These are phyloP conservation scores for Larix kaempferi DNA, from an alignment of 75 land plant species.

Conservation along the genomic window DNA sequence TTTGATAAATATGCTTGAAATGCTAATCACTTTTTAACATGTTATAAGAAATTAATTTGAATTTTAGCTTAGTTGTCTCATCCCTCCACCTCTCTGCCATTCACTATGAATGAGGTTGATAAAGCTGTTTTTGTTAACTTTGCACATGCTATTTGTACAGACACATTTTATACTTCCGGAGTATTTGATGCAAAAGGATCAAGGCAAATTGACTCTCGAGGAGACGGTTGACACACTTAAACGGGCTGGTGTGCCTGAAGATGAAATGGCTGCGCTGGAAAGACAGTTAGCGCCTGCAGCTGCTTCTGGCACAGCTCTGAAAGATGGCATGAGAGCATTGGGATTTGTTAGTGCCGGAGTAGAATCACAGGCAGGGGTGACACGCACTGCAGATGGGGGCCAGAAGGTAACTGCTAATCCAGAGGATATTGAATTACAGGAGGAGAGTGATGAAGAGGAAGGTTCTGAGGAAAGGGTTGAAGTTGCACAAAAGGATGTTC, in stretches of 20 bases:
- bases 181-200: constrained; percentile 82
- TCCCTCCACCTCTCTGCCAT: neutral
- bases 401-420: constrained; percentile 28
- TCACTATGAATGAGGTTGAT: neutral
- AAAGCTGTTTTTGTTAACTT: constrained; percentile 7
- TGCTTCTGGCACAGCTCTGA: constrained; percentile 7
- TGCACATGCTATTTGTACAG: constrained; percentile 31
- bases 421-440: constrained; percentile 71
- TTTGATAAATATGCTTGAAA: too few relatives aligned
- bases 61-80: neutral
- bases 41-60: neutral
- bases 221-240: constrained; percentile 73
- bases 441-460: constrained; percentile 54
- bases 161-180: constrained; percentile 92
- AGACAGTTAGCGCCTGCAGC: constrained; percentile 63
- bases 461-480: constrained; percentile 46
- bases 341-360: constrained; percentile 82
- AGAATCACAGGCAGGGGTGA: constrained; percentile 23
- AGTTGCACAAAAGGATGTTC: constrained; percentile 67
- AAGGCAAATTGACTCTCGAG: constrained; percentile 49
- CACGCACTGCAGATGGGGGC: constrained; percentile 14
- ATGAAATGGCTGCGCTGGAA: constrained; percentile 95
- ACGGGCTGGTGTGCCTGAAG: constrained; percentile 74
- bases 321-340: constrained; percentile 31
- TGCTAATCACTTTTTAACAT: neutral